Base-by-base conservation (phyloP, 148 eudicot genomes). In the Suaeda aralocaspica region DNA sequence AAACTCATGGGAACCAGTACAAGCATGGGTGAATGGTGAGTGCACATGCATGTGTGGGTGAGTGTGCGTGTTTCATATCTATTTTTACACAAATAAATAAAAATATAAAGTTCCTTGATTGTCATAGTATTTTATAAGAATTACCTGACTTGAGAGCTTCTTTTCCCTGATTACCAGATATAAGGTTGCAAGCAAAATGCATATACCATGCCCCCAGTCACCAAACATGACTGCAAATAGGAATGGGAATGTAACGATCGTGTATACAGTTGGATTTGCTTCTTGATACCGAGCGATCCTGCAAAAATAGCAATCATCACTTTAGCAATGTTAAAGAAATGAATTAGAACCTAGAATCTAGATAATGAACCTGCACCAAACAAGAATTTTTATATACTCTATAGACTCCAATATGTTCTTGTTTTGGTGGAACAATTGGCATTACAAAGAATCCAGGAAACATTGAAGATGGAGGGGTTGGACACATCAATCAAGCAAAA, bases 151-250 rank as follows among this genome's bases (percentile, higher is more conserved):
- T 19, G 75, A 76, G 56, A 77, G 80, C 76, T 80, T 85, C 82
- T 79, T 82, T 67, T 85, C 88, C 77, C 73, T 71, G 65, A 72
- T 15, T 61, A 85, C 77, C 49, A 85, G 69, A 73, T 44, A 45
- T 59, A 78, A 66, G 10, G 88, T 80, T 55, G 84, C 88, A 44
- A 85, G 83, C 30, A 85, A 68, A 49, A 85, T 58, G 66, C 88
- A 85, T 82, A 85, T 70, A 59, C 88, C 88, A 75, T 85, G 88
- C 70, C 88, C 88, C 88, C 88, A 85, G 45, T 85, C 88, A 59
- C 88, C 88, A 80, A 85, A 85, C 88, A 85, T 85, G 77, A 85
- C 88, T 19, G 88, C 88, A 75, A 85, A 85, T 72, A 85, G 79
- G 73, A 85, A 85, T 45, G 88, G 88, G 74, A 85, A 85, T 16